Evolutionary conservation across 2,329 filamentous ascomycete genomes (phyloP), one percentile per base, ranked within the genome.

Genomic region (Scopulariopsis brevicaulis): DNA sequence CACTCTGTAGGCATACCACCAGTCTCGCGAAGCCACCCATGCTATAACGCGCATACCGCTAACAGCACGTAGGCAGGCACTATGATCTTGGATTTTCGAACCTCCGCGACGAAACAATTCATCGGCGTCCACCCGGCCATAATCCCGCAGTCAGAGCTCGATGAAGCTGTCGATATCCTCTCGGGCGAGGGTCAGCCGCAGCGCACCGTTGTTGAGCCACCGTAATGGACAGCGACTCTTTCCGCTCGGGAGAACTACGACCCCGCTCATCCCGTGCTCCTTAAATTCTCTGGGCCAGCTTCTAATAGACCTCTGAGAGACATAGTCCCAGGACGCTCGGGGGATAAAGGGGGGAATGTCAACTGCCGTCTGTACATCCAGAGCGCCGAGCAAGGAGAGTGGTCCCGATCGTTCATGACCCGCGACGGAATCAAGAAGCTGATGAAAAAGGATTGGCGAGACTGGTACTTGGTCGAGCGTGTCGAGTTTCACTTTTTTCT

Each of bases 351-450:
- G 0, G 68, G 69, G 0, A 71, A 78, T 61, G 69, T 68, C 35
- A 78, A 77, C 54, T 67, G 76, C 4, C 75, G 75, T 0, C 71
- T 78, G 60, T 81, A 75, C 62, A 73, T 76, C 5, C 66, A 72
- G 5, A 61, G 71, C 20, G 64, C 66, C 1, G 72, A 76, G 53
- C 74, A 78, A 62, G 79, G 71, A 61, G 68, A 73, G 4, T 77
- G 75, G 75, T 61, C 78, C 15, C 68, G 73, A 40, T 67, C 66
- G 1, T 52, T 77, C 5, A 65, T 80, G 62, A 77, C 70, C 0
- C 20, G 53, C 14, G 24, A 22, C 15, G 20, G 20, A 18, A 64
- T 67, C 10, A 67, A 71, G 32, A 71, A 74, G 63, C 68, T 72
- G 58, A 66, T 65, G 28, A 64, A 64, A 1, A 65, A 70, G 56